Evolutionary conservation across 257 asterid species (phyloP).

Genomic region (Fraxinus anomala): DNA sequence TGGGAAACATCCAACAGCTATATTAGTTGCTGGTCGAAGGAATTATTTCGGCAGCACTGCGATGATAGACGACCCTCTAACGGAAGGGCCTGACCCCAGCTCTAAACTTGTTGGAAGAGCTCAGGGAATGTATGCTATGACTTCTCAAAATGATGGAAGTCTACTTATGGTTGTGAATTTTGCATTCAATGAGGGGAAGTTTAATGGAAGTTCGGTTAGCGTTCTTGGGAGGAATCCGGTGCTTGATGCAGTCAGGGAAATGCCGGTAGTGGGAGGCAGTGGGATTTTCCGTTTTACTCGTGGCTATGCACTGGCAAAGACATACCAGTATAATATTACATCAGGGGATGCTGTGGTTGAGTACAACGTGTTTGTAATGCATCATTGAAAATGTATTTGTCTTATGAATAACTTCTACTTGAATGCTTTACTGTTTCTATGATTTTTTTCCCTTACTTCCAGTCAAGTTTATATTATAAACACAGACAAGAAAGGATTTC

Average conservation of each 20-base stretch:
- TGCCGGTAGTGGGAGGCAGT: slow-evolving; percentile 66
- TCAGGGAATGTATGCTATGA: slow-evolving; percentile 48
- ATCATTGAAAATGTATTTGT: slow-evolving; percentile 25
- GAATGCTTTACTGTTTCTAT: background rate
- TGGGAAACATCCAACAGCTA: slow-evolving; percentile 46
- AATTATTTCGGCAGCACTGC: slow-evolving; percentile 44
- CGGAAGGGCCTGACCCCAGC: slow-evolving; percentile 41
- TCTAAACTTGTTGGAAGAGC: slow-evolving; percentile 58
- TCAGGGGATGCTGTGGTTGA: slow-evolving; percentile 67
- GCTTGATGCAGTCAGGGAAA: slow-evolving; percentile 47
- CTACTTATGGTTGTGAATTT: slow-evolving; percentile 47
- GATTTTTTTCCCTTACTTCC: background rate
- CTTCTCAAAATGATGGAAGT: slow-evolving; percentile 30
- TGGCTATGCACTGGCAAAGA: slow-evolving; percentile 60
- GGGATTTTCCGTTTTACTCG: slow-evolving; percentile 57
- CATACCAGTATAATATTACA: slow-evolving; percentile 17
- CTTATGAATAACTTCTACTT: background rate
- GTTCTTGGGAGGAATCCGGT: slow-evolving; percentile 53
- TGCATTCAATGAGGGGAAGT: slow-evolving; percentile 44
- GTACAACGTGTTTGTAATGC: slow-evolving; percentile 56
- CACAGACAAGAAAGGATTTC: background rate
- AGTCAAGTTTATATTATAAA: background rate
- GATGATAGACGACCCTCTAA: slow-evolving; percentile 57
- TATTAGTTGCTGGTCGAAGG: slow-evolving; percentile 32
- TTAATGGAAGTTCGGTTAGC: slow-evolving; percentile 52